Base-by-base conservation (phyloP, 306 rosid species). In the Pueraria montana region DNA sequence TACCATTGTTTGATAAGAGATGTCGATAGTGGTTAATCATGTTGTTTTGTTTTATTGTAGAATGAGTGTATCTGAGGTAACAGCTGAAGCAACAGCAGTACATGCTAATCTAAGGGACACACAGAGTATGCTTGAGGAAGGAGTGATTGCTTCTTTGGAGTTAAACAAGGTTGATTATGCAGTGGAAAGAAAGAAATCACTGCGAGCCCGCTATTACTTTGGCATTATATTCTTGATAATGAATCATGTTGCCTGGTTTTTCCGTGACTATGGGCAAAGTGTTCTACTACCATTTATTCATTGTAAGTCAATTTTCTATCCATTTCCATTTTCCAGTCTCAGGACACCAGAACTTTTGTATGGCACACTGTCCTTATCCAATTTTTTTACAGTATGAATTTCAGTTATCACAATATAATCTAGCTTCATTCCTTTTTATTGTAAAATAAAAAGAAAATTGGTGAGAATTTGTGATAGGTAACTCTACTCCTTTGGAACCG, bases 201-300 rank as follows among this genome's bases (percentile, higher is more conserved):
- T 85, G 17, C 83, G 45, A 73, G 94, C 91, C 1, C 97, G 97
- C 64, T 95, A 91, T 81, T 64, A 69, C 32, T 95, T 87, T 59
- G 91, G 95, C 77, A 43, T 81, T 64, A 72, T 93, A 78, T 95
- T 95, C 91, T 84, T 95, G 32, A 63, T 90, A 8, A 83, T 86
- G 78, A 95, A 93, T 81, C 92, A 91, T 27, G 86, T 87, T 49
- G 95, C 98, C 58, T 95, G 97, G 97, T 88, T 95, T 88, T 82
- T 93, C 80, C 92, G 98, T 58, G 98, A 95, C 81, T 95, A 95
- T n/a, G n/a, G n/a, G n/a, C n/a, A n/a, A n/a, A n/a, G n/a, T n/a
- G n/a, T n/a, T n/a, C n/a, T n/a, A n/a, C n/a, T n/a, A n/a, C n/a
- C n/a, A n/a, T n/a, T n/a, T n/a, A n/a, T n/a, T n/a, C n/a, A n/a